These are phyloP conservation scores for Yarrowia alimentaria DNA, from an alignment of 805 yeast species.

Conservation along the genomic window DNA sequence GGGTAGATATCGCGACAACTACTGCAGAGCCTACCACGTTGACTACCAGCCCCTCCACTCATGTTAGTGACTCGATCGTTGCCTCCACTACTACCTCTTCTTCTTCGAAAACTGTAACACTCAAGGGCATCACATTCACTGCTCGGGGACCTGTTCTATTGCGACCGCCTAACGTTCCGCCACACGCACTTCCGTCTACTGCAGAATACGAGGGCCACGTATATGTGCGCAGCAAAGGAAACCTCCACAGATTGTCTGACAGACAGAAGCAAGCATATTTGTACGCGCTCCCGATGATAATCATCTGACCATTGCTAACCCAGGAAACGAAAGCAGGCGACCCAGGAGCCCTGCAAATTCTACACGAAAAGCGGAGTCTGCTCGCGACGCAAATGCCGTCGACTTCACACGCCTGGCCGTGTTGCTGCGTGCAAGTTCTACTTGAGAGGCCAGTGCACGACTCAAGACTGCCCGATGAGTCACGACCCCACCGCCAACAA, in stretches of 20 bases:
- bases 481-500: conserved; percentile 5
- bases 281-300: conserved; percentile 1
- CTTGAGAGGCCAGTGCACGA: conserved; percentile 5
- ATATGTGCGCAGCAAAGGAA: conserved; percentile 23
- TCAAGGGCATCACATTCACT: conserved; percentile 9
- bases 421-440: conserved; percentile 19
- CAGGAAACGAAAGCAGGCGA: conserved; percentile 4
- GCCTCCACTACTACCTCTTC: background rate
- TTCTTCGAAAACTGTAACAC: conserved; percentile 5
- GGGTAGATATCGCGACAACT: background rate
- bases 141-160: conserved; percentile 20
- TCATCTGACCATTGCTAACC: conserved; percentile 1
- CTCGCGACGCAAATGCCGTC: conserved; percentile 7
- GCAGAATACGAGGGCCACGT: conserved; percentile 18
- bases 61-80: too few species aligned
- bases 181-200: conserved; percentile 5
- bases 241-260: conserved; percentile 21
- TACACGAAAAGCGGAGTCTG: conserved; percentile 13
- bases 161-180: conserved; percentile 22
- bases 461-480: conserved; percentile 2
- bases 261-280: conserved; percentile 22
- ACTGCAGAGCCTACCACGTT: too few species aligned
- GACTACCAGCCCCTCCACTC: too few species aligned
- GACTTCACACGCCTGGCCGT: background rate
- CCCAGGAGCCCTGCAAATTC: conserved; percentile 6